Conservation (phyloP, 179 eudicot species). For the Spinacia oleracea region DNA sequence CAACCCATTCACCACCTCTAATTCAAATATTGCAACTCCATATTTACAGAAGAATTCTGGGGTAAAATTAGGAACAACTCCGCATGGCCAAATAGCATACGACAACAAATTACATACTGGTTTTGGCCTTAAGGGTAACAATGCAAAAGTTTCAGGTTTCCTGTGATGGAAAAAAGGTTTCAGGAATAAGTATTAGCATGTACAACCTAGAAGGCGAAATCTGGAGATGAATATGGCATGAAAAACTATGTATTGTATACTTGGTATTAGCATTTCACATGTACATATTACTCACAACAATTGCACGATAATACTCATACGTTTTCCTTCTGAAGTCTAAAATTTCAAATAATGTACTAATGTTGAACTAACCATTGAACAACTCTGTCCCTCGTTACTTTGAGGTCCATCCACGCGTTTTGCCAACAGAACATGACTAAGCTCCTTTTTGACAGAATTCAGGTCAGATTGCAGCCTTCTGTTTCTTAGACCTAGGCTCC, state of each 20-base stretch:
- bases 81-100: too few relatives aligned
- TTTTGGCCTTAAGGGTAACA: background rate
- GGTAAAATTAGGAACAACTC: background rate
- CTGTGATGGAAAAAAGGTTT: too few relatives aligned
- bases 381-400: slow-evolving; percentile 12
- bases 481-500: slow-evolving; percentile 11
- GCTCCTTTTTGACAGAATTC: slow-evolving; percentile 17
- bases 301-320: background rate
- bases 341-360: background rate
- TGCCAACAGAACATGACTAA: slow-evolving; percentile 8
- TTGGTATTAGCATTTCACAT: too few relatives aligned
- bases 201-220: too few relatives aligned
- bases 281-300: background rate
- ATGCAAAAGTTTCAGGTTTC: background rate
- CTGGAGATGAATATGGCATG: too few relatives aligned
- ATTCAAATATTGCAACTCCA: background rate
- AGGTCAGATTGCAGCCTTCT: slow-evolving; percentile 20
- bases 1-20: too few relatives aligned
- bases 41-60: background rate
- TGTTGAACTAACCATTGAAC: slow-evolving; percentile 20
- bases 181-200: background rate
- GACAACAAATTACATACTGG: too few relatives aligned
- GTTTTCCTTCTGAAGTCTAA: background rate
- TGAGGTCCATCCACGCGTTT: slow-evolving; percentile 19
- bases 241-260: too few relatives aligned